Base-by-base conservation (phyloP, 176 grass and related monocot genomes). In the Typha latifolia region DNA sequence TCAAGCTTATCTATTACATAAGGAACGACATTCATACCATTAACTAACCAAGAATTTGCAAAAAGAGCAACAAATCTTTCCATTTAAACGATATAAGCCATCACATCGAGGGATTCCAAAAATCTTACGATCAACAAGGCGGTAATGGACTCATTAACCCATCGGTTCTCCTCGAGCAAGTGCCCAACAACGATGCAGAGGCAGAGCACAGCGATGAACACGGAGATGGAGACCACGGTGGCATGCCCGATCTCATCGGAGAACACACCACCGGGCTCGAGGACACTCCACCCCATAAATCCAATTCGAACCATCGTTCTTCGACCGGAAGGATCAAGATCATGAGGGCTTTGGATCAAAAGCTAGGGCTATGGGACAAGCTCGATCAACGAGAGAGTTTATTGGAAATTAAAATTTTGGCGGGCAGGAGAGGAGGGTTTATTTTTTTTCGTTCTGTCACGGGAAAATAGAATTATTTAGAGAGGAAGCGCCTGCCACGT, bases 61-160 rank as follows among this genome's bases (percentile, higher is more conserved):
- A 43, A 43, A 43, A 0, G 1, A 43, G 0, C n/a, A 43, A 6
- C 37, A 43, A 43, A 43, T 43, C 9, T 43, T 9, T 1, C 37
- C 37, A 43, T 43, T 10, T 43, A 43, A 43, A 43, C 37, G 37
- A 43, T 43, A 10, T 43, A 9, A 43, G 37, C 37, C 37, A 43
- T 43, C 37, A 43, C 37, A 43, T 43, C 0, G 5, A 10, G 37
- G 37, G 37, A 10, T 43, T 43, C 37, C 8, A 43, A 10, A 43
- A 43, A 57, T 16, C 53, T 57, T 84, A 95, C 90, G 52, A 95
- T 82, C 62, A 95, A 48, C 29, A 90, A 82, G 0, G 83, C 86
- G 31, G 74, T 95, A 74, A 90, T 86, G 67, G 78, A 86, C 74
- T 90, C 86, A 61, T 86, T 95, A 67, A 86, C 78, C 90, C 90